Conservation (phyloP, 2,329 filamentous ascomycete species). For the Fusarium anguioides region DNA sequence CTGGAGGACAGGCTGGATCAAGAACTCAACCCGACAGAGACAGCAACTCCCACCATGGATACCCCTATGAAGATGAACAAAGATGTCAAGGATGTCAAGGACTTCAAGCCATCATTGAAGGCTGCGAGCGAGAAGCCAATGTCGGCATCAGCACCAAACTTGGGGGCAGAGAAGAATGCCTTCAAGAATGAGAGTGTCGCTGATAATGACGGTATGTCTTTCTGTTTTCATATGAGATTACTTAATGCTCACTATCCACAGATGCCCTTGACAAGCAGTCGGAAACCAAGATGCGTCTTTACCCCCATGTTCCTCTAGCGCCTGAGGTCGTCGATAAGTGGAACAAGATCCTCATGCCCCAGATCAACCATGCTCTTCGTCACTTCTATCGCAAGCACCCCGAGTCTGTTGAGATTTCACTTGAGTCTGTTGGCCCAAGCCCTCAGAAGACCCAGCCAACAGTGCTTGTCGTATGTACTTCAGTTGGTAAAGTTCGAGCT, state of each 20-base stretch:
- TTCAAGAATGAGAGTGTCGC: slow-evolving; percentile 13
- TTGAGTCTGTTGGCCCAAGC: slow-evolving; percentile 78
- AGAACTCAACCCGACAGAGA: slow-evolving; percentile 53
- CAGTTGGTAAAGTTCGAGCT: slow-evolving; percentile 76
- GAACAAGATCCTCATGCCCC: slow-evolving; percentile 77
- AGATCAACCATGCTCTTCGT: slow-evolving; percentile 76
- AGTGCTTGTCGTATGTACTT: slow-evolving; percentile 81
- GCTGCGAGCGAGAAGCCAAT: slow-evolving; percentile 34
- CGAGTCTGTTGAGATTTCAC: slow-evolving; percentile 81
- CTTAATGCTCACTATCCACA: slow-evolving; percentile 22
- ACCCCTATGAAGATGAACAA: slow-evolving; percentile 24
- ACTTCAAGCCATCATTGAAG: slow-evolving; percentile 10
- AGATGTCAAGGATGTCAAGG: slow-evolving; percentile 26
- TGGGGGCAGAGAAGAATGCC: slow-evolving; percentile 1
- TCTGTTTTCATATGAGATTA: too few relatives aligned
- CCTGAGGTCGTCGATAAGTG: slow-evolving; percentile 75
- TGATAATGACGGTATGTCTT: slow-evolving; percentile 37
- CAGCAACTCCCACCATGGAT: neutral
- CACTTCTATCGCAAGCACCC: slow-evolving; percentile 78
- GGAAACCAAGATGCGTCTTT: slow-evolving; percentile 64
- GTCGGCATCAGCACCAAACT: neutral
- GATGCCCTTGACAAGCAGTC: slow-evolving; percentile 42
- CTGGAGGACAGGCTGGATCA: slow-evolving; percentile 65
- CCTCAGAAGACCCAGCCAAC: slow-evolving; percentile 75
- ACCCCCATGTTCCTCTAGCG: slow-evolving; percentile 68